Evolutionary conservation across 2,329 filamentous ascomycete species (phyloP), one percentile per base, ranked within the genome.

Genomic region (Acephala macrosclerotiorum): DNA sequence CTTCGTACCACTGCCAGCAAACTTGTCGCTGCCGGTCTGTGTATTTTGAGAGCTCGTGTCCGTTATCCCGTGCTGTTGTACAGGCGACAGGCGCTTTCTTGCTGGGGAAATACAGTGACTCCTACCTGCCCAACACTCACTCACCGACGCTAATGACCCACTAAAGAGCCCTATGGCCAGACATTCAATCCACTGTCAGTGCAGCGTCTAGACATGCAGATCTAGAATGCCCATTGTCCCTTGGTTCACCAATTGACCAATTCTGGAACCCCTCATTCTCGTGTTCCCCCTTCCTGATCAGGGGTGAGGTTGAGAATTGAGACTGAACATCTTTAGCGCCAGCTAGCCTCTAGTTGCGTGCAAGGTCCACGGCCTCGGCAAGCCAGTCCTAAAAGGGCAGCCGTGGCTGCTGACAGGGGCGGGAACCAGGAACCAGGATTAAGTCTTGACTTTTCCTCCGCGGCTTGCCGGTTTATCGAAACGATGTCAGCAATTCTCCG

Each of bases 281-380:
- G 55, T 57, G 55, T 57, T 57, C 55, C n/a, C 36, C 55, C 33
- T 57, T 57, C 55, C 55, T 22, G 18, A 36, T 57, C 55, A 57
- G 55, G 55, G 55, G 55, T 57, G 35, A 53, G 49, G 49, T 53
- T 53, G 49, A 53, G 49, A 53, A 53, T 20, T 33, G 18, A 22
- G 1, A 26, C 11, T 14, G 45, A n/a, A 11, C 29, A 29, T 16
- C 6, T 18, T 29, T 53, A 33, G 49, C 49, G 25, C 45, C 20
- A 2, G 11, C 45, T 49, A 49, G 45, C 49, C 25, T 26, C 25
- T 2, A 2, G 18, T 22, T n/a, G 20, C 45, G n/a, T 26, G 49
- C 18, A 12, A 26, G 18, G 47, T 20, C 11, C 7, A 12, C 25
- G 3, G 20, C n/a, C n/a, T n/a, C 11, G 11, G 47, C 42, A 18